These are phyloP conservation scores for Sarcocystis neurona DNA, from an alignment of 169 alveolate species.

Conservation along the genomic window DNA sequence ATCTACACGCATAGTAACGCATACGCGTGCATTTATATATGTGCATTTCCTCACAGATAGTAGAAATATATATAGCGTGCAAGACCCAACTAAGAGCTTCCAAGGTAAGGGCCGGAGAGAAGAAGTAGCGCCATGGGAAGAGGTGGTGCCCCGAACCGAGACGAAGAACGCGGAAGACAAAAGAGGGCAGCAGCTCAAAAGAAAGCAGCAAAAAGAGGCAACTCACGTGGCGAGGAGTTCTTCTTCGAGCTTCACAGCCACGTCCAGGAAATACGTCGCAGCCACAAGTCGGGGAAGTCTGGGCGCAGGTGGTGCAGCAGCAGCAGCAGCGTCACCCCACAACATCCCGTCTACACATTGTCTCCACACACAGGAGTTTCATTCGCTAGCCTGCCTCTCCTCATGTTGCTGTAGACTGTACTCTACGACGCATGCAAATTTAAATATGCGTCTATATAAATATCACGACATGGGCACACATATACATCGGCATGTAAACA, in stretches of 20 bases:
- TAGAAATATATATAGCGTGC: too few species aligned
- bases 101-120: background rate
- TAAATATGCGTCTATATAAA: too few species aligned
- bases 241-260: conserved; percentile 41
- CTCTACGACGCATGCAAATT: too few species aligned
- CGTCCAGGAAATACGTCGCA: conserved; percentile 41
- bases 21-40: too few species aligned
- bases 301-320: background rate
- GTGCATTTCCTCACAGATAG: too few species aligned
- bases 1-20: too few species aligned
- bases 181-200: background rate
- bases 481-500: too few species aligned
- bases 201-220: background rate
- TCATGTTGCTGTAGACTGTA: too few species aligned
- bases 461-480: too few species aligned
- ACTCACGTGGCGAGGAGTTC: conserved; percentile 24
- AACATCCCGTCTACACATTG: background rate
- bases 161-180: background rate
- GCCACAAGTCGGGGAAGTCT: conserved; percentile 46
- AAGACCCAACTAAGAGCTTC: too few species aligned
- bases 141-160: background rate
- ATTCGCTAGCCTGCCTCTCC: too few species aligned
- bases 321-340: background rate
- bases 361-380: too few species aligned
- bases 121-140: background rate